Evolutionary conservation across 2,329 filamentous ascomycete species (phyloP).

Genomic region (Zopfia rhizophila): DNA sequence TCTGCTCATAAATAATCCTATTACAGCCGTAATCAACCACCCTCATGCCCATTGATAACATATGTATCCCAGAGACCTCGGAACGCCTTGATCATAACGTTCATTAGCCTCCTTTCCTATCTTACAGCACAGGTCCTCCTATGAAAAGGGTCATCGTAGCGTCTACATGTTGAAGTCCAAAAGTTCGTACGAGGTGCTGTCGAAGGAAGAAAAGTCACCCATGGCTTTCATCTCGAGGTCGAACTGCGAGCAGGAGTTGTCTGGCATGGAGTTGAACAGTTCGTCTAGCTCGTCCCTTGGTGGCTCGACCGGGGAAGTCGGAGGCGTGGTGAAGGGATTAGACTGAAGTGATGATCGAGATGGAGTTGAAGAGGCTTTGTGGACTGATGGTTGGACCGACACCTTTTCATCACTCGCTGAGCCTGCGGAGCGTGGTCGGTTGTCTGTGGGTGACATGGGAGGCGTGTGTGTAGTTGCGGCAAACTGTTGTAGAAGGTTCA

Average conservation of each 20-base stretch:
- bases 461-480: constrained; percentile 48
- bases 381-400: constrained; percentile 34
- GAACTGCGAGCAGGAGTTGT: constrained; percentile 47
- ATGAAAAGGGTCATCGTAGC: constrained; percentile 2
- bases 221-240: constrained; percentile 53
- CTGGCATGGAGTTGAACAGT: constrained; percentile 43
- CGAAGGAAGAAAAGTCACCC: constrained; percentile 44
- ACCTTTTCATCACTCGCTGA: constrained; percentile 29
- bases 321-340: constrained; percentile 50
- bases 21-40: background rate
- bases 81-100: constrained; percentile 40
- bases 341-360: constrained; percentile 48
- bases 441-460: constrained; percentile 49
- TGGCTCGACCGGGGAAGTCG: constrained; percentile 46
- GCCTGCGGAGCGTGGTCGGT: constrained; percentile 38
- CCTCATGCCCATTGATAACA: constrained; percentile 1
- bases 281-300: constrained; percentile 47
- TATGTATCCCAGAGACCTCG: constrained; percentile 18
- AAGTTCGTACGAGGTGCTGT: constrained; percentile 42
- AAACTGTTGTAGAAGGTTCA: constrained; percentile 49
- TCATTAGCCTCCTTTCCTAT: constrained; percentile 36
- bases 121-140: constrained; percentile 34
- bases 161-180: constrained; percentile 46
- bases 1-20: too few species aligned
- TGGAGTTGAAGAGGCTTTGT: constrained; percentile 42